These are phyloP conservation scores for Fonsecaea multimorphosa DNA, from an alignment of 2,329 filamentous ascomycete genomes.

Conservation along the genomic window DNA sequence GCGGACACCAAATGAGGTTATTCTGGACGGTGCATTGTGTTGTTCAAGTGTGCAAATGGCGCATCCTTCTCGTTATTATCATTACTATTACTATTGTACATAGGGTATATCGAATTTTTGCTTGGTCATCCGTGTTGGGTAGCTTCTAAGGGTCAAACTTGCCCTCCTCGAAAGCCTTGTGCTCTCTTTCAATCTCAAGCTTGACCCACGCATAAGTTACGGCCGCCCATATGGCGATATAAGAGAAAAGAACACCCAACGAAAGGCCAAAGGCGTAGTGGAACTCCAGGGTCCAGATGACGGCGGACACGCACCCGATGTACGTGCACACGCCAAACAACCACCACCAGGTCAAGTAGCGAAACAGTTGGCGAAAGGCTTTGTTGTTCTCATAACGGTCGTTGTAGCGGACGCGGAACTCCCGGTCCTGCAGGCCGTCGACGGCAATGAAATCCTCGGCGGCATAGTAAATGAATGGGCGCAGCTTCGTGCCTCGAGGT, in stretches of 20 bases:
- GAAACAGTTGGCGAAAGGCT: slow-evolving; percentile 27
- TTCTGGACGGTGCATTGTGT: neutral
- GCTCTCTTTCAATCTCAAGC: slow-evolving; percentile 31
- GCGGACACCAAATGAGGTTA: neutral
- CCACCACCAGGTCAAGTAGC: slow-evolving; percentile 30
- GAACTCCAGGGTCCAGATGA: slow-evolving; percentile 30
- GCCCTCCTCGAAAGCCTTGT: slow-evolving; percentile 22
- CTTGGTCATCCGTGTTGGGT: neutral
- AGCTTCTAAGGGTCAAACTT: slow-evolving; percentile 2
- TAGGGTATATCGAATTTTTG: neutral
- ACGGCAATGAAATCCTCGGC: slow-evolving; percentile 33
- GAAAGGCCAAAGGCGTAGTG: slow-evolving; percentile 30
- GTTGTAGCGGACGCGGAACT: slow-evolving; percentile 30
- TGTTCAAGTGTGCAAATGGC: neutral
- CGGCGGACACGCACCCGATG: slow-evolving; percentile 29
- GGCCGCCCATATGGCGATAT: slow-evolving; percentile 28
- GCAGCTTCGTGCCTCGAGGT: slow-evolving; percentile 25
- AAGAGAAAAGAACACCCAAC: slow-evolving; percentile 28
- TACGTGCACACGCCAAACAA: slow-evolving; percentile 25
- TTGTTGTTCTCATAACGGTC: slow-evolving; percentile 28
- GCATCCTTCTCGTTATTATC: neutral
- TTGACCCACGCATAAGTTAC: slow-evolving; percentile 33
- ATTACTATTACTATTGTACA: neutral
- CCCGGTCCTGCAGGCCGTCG: slow-evolving; percentile 30
- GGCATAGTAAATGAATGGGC: slow-evolving; percentile 34